Evolutionary conservation across 139 green algal genomes (phyloP), one percentile per base, ranked within the genome.

Genomic region (Picochlorum sp.): DNA sequence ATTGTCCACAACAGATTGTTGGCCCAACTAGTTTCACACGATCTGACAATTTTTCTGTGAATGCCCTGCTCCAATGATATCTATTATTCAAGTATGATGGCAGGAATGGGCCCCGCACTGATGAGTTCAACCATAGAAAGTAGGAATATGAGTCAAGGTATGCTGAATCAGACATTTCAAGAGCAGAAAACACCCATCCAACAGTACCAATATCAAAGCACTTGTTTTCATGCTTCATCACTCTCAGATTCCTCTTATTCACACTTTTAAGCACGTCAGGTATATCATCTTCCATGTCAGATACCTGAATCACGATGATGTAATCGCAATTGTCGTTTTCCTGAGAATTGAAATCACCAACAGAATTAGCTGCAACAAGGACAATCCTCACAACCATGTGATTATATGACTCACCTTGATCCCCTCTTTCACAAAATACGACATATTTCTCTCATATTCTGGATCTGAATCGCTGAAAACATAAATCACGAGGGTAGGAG

Each of bases 141-240:
- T 82, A 79, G 16, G 14, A 56, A 45, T 66, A 56, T 59, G 34
- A 41, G 8, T 41, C 34, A 4, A 41, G 34, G 6, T 41, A 2
- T 7, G n/a, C 47, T 20, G 47, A 20, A 20, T 54, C 47, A 21
- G 15, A 54, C 16, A 20, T 0, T 20, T 54, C 16, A 21, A 54
- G 47, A 54, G 10, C 11, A 20, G 16, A 54, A 47, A 92, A 71
- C 44, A 92, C 63, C 84, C 84, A 91, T 15, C 84, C 85, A 14
- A 86, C 83, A 2, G 82, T 90, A 49, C 85, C 85, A 74, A 85
- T 86, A 67, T 92, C 85, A 49, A 88, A 92, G 75, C 86, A 92
- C 34, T 85, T 71, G 58, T 91, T 91, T 2, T 66, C 45, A 58
- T 92, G 86, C 21, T 49, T 59, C 24, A 88, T 66, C 60, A 87